Conservation (phyloP, 1,284 basidiomycete genomes). For the Lentinus polychrous region DNA sequence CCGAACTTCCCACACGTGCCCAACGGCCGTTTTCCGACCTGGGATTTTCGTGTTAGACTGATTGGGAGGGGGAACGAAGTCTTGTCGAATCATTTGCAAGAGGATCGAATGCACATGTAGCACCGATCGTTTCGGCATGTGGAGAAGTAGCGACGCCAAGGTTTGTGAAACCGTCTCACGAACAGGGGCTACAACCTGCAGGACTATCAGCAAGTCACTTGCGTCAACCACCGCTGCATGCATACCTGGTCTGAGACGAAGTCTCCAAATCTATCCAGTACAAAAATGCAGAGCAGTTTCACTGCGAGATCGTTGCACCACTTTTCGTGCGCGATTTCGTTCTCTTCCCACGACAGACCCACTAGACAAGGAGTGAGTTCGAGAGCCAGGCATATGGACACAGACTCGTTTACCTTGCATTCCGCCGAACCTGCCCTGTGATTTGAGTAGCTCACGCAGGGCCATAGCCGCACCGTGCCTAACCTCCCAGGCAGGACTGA, state of each 20-base stretch:
- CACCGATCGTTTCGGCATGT: slow-evolving; percentile 77
- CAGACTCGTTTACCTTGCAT: slow-evolving; percentile 52
- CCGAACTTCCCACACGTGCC: slow-evolving; percentile 93
- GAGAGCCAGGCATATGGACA: not conserved
- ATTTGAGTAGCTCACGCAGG: slow-evolving; percentile 82
- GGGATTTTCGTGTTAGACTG: slow-evolving; percentile 29
- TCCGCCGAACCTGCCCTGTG: slow-evolving; percentile 80
- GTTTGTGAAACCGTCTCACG: slow-evolving; percentile 96
- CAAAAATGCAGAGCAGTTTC: slow-evolving; percentile 85
- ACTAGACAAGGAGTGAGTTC: slow-evolving; percentile 11
- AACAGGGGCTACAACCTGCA: slow-evolving; percentile 89
- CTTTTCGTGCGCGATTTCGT: slow-evolving; percentile 63
- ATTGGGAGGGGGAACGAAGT: slow-evolving; percentile 46
- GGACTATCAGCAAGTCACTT: not conserved
- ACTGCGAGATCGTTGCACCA: slow-evolving; percentile 90
- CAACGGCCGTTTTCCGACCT: slow-evolving; percentile 29
- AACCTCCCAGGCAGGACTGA: slow-evolving; percentile 88
- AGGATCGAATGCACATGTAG: slow-evolving; percentile 79
- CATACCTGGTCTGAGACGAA: slow-evolving; percentile 88
- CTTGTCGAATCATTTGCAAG: slow-evolving; percentile 91
- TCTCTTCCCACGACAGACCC: slow-evolving; percentile 39
- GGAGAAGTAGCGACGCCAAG: slow-evolving; percentile 81
- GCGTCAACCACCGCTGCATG: not conserved
- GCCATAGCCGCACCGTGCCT: slow-evolving; percentile 94
- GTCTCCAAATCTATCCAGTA: slow-evolving; percentile 96